These are phyloP conservation scores for Pinus taeda DNA, from an alignment of 75 land plant genomes.

Conservation along the genomic window DNA sequence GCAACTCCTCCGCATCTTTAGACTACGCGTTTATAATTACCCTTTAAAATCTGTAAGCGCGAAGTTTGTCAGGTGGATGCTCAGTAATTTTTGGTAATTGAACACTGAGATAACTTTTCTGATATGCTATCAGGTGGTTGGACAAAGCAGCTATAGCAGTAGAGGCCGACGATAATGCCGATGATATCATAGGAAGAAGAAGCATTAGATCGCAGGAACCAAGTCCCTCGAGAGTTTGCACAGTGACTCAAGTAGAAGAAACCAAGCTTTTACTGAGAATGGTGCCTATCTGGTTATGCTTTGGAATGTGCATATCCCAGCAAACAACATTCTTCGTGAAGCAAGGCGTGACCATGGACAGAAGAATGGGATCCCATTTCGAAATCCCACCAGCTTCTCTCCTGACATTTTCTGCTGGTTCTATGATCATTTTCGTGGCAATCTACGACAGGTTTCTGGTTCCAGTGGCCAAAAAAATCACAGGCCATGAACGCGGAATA, in stretches of 20 bases:
- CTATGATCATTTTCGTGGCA: conserved; percentile 8
- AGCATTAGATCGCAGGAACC: background rate
- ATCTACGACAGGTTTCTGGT: conserved; percentile 30
- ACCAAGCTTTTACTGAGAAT: conserved; percentile 33
- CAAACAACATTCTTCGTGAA: conserved; percentile 12
- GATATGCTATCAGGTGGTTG: background rate
- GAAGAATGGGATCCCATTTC: conserved; percentile 27
- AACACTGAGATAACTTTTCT: no score
- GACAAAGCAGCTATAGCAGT: conserved; percentile 1
- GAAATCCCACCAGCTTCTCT: conserved; percentile 31
- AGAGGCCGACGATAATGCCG: background rate
- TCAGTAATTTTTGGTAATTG: no score
- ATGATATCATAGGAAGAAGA: no score
- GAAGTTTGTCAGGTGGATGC: no score
- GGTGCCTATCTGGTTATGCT: conserved; percentile 38
- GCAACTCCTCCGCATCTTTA: no score
- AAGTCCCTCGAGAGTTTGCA: conserved; percentile 33
- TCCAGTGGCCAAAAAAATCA: conserved; percentile 20
- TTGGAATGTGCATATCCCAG: conserved; percentile 8
- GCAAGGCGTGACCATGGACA: conserved; percentile 37
- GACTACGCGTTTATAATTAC: no score
- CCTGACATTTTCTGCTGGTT: conserved; percentile 4
- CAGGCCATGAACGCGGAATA: conserved; percentile 28
- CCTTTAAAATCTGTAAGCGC: no score
- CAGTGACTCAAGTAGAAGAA: conserved; percentile 51